A percentile compares a stretch with the other conserved stretches of the same genome.
Evolutionary conservation across 768 basidiomycete genomes (phyloP).

Genomic region (Myochromella boudieri): DNA sequence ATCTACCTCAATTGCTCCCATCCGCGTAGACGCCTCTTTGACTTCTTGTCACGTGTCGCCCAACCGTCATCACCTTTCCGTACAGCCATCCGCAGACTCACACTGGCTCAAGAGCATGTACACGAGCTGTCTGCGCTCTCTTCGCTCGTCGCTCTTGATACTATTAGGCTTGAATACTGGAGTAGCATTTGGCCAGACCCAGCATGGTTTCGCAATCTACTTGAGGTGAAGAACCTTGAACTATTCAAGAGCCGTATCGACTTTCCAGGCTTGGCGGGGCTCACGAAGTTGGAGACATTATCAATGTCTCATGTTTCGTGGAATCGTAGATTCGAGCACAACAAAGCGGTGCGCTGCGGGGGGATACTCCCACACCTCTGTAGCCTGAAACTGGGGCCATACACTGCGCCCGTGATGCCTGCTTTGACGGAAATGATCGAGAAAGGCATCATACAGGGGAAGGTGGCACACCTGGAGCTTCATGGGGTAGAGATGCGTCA

Average conservation of each 20-base stretch:
- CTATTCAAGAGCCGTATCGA: constrained; percentile 6
- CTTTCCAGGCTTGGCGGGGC: constrained; percentile 3
- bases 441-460: not conserved
- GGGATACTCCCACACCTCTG: constrained; percentile 3
- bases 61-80: constrained; percentile 7
- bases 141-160: constrained; percentile 5
- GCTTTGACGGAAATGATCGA: constrained; percentile 9
- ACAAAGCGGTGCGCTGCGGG: not conserved
- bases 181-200: constrained; percentile 6
- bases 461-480: constrained; percentile 4
- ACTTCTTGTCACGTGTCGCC: constrained; percentile 3
- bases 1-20: constrained; percentile 12
- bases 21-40: not conserved
- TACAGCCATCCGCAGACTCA: constrained; percentile 1
- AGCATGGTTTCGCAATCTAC: constrained; percentile 8
- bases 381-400: constrained; percentile 12
- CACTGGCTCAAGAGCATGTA: constrained; percentile 3
- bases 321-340: constrained; percentile 4
- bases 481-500: constrained; percentile 6
- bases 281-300: constrained; percentile 6
- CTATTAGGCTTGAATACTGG: constrained; percentile 2
- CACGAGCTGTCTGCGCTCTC: constrained; percentile 4
- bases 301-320: constrained; percentile 8
- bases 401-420: constrained; percentile 1
- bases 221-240: not conserved